Evolutionary conservation across 768 basidiomycete genomes (phyloP).

Genomic region (Suillus tomentosus): DNA sequence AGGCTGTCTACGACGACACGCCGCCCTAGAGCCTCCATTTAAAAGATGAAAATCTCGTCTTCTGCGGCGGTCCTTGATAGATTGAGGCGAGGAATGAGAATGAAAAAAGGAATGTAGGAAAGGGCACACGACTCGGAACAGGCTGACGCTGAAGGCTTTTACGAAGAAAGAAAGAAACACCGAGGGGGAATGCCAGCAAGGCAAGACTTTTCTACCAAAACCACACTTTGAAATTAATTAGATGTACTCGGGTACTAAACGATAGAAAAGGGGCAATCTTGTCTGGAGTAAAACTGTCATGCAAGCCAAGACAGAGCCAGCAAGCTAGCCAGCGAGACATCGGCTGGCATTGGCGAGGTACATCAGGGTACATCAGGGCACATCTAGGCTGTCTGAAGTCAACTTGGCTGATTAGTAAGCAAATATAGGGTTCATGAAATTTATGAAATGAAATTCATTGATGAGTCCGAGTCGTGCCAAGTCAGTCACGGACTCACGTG

Average conservation of each 20-base stretch:
- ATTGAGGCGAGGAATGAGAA: background rate
- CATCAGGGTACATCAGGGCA: background rate
- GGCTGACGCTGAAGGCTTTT: background rate
- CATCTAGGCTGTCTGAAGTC: background rate
- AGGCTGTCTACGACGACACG: background rate
- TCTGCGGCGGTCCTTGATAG: background rate
- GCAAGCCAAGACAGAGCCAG: background rate
- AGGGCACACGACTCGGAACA: background rate
- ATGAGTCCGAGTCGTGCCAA: constrained; percentile 2
- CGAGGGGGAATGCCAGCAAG: background rate
- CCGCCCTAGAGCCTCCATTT: background rate
- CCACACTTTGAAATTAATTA: background rate
- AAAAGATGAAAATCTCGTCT: background rate
- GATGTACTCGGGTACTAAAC: background rate
- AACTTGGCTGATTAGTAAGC: background rate
- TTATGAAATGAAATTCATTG: background rate
- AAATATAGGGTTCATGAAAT: background rate
- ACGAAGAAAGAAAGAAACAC: background rate
- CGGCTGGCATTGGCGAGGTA: background rate
- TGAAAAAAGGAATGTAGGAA: background rate
- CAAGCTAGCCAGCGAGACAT: background rate
- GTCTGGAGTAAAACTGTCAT: background rate
- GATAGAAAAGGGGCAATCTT: background rate
- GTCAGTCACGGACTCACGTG: background rate
- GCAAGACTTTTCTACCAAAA: background rate